Conservation (phyloP, 176 grass and related monocot genomes). For the Avena eriantha region DNA sequence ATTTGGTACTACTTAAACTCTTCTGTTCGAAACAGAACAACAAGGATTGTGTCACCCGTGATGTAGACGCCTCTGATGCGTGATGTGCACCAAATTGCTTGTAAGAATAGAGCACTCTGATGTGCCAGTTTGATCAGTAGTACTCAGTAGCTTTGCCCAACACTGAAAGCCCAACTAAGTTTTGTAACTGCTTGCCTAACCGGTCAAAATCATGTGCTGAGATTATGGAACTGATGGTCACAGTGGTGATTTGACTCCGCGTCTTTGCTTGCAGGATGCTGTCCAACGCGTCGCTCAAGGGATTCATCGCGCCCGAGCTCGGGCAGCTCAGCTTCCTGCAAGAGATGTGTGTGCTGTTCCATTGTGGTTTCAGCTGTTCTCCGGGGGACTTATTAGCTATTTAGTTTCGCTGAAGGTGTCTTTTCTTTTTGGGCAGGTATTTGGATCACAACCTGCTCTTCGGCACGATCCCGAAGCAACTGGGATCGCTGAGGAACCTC, state of each 20-base stretch:
- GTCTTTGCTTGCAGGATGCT: constrained; percentile 71
- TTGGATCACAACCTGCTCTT: constrained; percentile 86
- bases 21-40: not conserved
- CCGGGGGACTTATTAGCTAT: no score
- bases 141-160: constrained; percentile 22
- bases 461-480: constrained; percentile 75
- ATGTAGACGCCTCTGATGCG: constrained; percentile 41
- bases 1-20: constrained; percentile 19
- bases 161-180: constrained; percentile 22
- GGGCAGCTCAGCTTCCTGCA: constrained; percentile 70
- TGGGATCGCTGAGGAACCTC: constrained; percentile 74
- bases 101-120: constrained; percentile 26
- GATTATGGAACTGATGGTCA: constrained; percentile 14
- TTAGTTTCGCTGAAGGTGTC: no score
- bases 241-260: not conserved
- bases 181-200: constrained; percentile 7
- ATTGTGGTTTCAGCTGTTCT: not conserved
- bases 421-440: constrained; percentile 76
- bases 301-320: constrained; percentile 79
- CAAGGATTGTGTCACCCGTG: constrained; percentile 4
- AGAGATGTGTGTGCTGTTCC: constrained; percentile 68
- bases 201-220: constrained; percentile 2
- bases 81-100: constrained; percentile 26
- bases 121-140: constrained; percentile 39
- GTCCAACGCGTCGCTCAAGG: constrained; percentile 78